Percentiles rank a stretch among this genome's conserved stretches.
phyloP scores from a whole-genome alignment of 2,329 filamentous ascomycete species.

The Cryoendolithus antarcticus region DNA sequence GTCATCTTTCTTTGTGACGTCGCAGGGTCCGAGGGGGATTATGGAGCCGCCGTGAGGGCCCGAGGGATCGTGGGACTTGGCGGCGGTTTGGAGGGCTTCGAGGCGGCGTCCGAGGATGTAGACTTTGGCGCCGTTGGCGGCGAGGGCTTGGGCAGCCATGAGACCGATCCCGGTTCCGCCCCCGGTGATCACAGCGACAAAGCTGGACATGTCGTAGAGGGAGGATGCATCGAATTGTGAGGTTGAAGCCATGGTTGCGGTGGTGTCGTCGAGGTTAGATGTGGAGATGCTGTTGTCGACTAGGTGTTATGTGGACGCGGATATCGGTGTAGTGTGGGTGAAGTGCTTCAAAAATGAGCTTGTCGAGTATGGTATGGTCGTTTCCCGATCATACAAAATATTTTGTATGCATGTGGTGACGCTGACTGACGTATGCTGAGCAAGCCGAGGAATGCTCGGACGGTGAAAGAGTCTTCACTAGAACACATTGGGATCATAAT shows the following conservation, averaged over 20 bases:
- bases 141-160: conserved; percentile 48
- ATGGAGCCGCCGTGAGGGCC: conserved; percentile 41
- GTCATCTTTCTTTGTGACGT: conserved; percentile 52
- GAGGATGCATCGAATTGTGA: conserved; percentile 37
- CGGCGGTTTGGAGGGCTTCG: conserved; percentile 35
- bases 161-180: conserved; percentile 50
- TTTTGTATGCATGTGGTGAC: too few species aligned
- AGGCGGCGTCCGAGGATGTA: conserved; percentile 46
- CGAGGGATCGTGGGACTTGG: conserved; percentile 38
- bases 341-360: too few species aligned
- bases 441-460: too few species aligned
- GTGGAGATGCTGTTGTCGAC: too few species aligned
- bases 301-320: too few species aligned
- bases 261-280: too few species aligned
- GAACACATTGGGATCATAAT: too few species aligned
- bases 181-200: conserved; percentile 48
- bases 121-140: conserved; percentile 48
- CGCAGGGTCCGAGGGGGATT: conserved; percentile 45
- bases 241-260: conserved; percentile 29
- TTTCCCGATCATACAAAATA: too few species aligned
- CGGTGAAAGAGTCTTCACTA: too few species aligned
- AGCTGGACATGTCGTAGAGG: conserved; percentile 43
- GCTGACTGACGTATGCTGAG: too few species aligned
- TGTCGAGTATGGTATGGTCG: too few species aligned
- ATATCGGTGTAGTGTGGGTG: too few species aligned